Percentiles rank a stretch among this genome's conserved stretches.
Evolutionary conservation across 768 basidiomycete genomes (phyloP).

Genomic region (Collybia nuda): DNA sequence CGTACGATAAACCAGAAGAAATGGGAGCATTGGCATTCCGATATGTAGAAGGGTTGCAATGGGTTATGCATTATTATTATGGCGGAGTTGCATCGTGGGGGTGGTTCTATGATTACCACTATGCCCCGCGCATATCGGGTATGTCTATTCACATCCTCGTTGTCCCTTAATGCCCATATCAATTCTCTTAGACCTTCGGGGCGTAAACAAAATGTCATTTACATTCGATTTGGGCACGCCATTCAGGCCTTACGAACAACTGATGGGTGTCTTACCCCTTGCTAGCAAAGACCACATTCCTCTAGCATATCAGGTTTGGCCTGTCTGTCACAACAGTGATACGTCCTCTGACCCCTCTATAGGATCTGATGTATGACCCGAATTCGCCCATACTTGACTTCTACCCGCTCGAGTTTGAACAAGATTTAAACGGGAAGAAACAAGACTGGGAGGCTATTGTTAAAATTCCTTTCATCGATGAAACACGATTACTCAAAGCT

Average conservation of each 20-base stretch:
- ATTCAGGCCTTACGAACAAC: slow-evolving; percentile 91
- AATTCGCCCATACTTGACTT: slow-evolving; percentile 91
- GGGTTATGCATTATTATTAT: slow-evolving; percentile 99
- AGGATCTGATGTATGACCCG: slow-evolving; percentile 89
- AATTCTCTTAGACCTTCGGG: slow-evolving; percentile 47
- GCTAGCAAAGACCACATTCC: slow-evolving; percentile 92
- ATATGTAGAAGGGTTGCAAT: slow-evolving; percentile 94
- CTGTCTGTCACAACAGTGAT: neutral
- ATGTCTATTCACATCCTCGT: slow-evolving; percentile 14
- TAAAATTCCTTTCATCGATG: slow-evolving; percentile 97
- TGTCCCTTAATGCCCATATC: neutral
- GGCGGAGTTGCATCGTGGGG: slow-evolving; percentile 96
- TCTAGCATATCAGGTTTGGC: slow-evolving; percentile 71
- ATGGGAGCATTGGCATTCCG: slow-evolving; percentile 72
- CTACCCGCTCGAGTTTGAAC: slow-evolving; percentile 90
- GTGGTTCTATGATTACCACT: slow-evolving; percentile 99
- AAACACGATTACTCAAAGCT: slow-evolving; percentile 70
- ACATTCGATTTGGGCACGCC: slow-evolving; percentile 84
- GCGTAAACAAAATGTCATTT: slow-evolving; percentile 82
- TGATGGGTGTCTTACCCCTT: slow-evolving; percentile 96
- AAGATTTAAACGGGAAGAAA: slow-evolving; percentile 97
- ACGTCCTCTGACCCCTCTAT: slow-evolving; percentile 1
- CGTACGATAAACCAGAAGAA: slow-evolving; percentile 64
- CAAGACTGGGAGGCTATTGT: slow-evolving; percentile 99
- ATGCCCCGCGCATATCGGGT: slow-evolving; percentile 96